Conservation (phyloP, 2,329 filamentous ascomycete species). For the Cladosporium oxysporum region DNA sequence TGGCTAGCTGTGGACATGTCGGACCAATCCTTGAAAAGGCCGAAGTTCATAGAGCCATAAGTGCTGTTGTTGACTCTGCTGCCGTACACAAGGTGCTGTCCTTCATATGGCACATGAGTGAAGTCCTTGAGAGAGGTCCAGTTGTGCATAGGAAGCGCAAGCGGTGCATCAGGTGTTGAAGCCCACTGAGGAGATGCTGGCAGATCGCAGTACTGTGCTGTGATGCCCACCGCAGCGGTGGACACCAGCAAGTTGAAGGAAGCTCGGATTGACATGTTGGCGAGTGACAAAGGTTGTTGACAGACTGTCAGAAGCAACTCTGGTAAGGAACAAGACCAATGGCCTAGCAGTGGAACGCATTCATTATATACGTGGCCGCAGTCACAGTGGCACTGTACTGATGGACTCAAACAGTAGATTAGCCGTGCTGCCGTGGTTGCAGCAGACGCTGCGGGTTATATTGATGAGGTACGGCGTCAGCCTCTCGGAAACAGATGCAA, state of each 20-base stretch:
- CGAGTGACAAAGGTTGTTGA: background rate
- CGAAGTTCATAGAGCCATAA: constrained; percentile 63
- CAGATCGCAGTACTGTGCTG: constrained; percentile 38
- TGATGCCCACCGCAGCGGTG: constrained; percentile 4
- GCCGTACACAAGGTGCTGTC: constrained; percentile 62
- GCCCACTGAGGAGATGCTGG: constrained; percentile 55
- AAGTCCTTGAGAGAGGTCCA: constrained; percentile 66
- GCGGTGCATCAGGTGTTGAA: constrained; percentile 49
- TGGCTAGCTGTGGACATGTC: constrained; percentile 56
- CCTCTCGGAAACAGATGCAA: background rate
- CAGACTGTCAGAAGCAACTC: background rate
- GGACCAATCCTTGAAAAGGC: constrained; percentile 55
- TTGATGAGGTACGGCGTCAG: background rate
- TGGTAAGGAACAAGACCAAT: background rate
- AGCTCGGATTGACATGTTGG: background rate
- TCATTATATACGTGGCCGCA: background rate
- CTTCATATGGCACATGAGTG: constrained; percentile 57
- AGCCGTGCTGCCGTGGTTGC: background rate
- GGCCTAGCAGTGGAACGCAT: background rate
- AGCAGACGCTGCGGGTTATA: background rate
- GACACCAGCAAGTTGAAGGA: constrained; percentile 4
- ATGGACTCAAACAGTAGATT: background rate
- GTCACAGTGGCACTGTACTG: background rate
- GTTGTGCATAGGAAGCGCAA: constrained; percentile 56
- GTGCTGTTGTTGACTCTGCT: constrained; percentile 46